A percentile compares a stretch with the other conserved stretches of the same genome.
These are phyloP conservation scores for Chlamydomonas sp. DNA, from an alignment of 139 green algal species.

Conservation along the genomic window DNA sequence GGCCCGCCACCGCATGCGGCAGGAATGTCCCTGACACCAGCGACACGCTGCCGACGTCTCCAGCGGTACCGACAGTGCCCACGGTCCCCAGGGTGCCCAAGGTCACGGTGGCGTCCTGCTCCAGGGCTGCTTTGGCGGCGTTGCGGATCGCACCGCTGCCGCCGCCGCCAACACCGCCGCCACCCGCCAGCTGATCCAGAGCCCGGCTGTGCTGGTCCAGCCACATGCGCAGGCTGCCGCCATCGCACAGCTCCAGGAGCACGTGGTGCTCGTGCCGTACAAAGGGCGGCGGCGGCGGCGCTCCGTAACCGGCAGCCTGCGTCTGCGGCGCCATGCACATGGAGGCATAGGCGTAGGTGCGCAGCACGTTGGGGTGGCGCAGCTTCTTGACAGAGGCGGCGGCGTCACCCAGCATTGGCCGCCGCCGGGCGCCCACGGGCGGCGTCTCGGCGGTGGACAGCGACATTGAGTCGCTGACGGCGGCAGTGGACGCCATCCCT, in stretches of 20 bases:
- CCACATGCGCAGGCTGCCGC: constrained; percentile 26
- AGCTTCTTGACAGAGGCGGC: constrained; percentile 19
- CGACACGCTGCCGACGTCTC: no score
- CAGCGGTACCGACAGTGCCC: no score
- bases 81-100: no score
- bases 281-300: no score
- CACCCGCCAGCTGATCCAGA: background rate
- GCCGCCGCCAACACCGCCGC: background rate
- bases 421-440: background rate
- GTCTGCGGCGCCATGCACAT: constrained; percentile 7
- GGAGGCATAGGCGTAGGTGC: constrained; percentile 26
- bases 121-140: background rate
- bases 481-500: background rate
- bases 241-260: constrained; percentile 35
- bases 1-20: no score
- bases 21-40: no score
- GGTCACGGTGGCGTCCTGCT: no score
- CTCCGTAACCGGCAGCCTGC: background rate
- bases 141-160: background rate
- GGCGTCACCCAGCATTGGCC: constrained; percentile 15
- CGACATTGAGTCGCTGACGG: background rate
- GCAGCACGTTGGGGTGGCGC: constrained; percentile 31
- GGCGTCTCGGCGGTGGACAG: background rate
- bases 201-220: background rate
- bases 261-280: constrained; percentile 30